Base-by-base conservation (phyloP, 2,329 filamentous ascomycete genomes). In the Cadophora sp. region DNA sequence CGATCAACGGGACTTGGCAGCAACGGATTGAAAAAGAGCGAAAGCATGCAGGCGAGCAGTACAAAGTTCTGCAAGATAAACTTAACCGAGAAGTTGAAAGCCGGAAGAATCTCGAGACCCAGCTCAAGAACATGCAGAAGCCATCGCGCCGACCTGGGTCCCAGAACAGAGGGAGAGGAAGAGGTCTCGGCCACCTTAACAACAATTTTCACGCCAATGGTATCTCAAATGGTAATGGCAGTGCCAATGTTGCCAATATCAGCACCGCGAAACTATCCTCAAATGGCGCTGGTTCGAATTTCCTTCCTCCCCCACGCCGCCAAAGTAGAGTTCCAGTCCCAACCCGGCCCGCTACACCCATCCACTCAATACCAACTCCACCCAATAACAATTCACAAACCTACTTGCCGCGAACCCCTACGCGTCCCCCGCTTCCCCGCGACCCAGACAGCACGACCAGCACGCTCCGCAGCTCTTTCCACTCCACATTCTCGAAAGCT, bases 1-100 rank as follows among this genome's bases (percentile, higher is more conserved):
- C 66, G 7, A 66, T 67, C 22, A 60, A 72, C 3, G 58, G 58
- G 6, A 73, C 72, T 4, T 73, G 68, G 63, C 66, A 74, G 60
- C 55, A 59, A 24, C 69, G 72, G 9, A 50, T 75, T 6, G 68
- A 71, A 27, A 70, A 71, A 8, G 70, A 75, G 58, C 61, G 62
- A 4, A 73, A 71, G n/a, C 70, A 73, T 34, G 69, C 71, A 26
- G 71, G 65, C 6, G 68, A 73, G 11, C 72, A 70, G 59, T 72
- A 73, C 50, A 69, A 68, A 55, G 66, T 66, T 1, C 62, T 74
- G 1, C 71, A 73, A 63, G 69, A 73, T 27, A 70, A 70, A 22
- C 71, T 68, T 4, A 70, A 73, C n/a, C 64, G 67, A 16, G 71
- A 73, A 50, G 26, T 73, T 8, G 65, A 69, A 29, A 40, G 46